A percentile compares a stretch with the other conserved stretches of the same genome.
phyloP scores from a whole-genome alignment of 2,329 filamentous ascomycete species.

The Monosporascus sp. region DNA sequence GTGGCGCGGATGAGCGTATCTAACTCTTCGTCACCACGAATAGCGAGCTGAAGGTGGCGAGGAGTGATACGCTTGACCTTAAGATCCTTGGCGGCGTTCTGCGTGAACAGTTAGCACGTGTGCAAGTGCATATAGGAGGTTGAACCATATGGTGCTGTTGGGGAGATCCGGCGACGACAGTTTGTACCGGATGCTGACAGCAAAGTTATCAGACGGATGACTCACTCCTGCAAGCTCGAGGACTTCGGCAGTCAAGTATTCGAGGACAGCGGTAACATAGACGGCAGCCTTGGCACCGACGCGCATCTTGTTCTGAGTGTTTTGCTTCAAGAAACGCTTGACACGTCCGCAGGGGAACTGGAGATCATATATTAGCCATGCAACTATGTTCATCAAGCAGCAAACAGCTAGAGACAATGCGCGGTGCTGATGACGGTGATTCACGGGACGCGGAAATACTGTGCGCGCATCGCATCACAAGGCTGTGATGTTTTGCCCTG shows the following conservation, averaged over 20 bases:
- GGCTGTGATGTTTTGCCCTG: neutral
- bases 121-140: neutral
- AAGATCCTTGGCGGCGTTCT: slow-evolving; percentile 97
- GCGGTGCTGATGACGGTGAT: neutral
- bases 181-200: neutral
- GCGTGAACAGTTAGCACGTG: slow-evolving; percentile 13
- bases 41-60: slow-evolving; percentile 94
- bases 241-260: slow-evolving; percentile 97
- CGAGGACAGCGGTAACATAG: slow-evolving; percentile 95
- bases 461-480: neutral
- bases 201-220: slow-evolving; percentile 20
- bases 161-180: no score
- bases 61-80: slow-evolving; percentile 99
- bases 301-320: slow-evolving; percentile 99
- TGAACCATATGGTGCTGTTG: neutral
- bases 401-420: neutral
- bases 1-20: slow-evolving; percentile 96
- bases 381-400: neutral
- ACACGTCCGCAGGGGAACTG: slow-evolving; percentile 99
- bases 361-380: slow-evolving; percentile 9
- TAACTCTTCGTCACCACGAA: slow-evolving; percentile 96
- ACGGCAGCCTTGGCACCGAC: slow-evolving; percentile 98
- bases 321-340: slow-evolving; percentile 99
- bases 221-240: slow-evolving; percentile 88
- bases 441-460: neutral